These are phyloP conservation scores for Talaromyces liani DNA, from an alignment of 495 filamentous ascomycete species.

Conservation along the genomic window DNA sequence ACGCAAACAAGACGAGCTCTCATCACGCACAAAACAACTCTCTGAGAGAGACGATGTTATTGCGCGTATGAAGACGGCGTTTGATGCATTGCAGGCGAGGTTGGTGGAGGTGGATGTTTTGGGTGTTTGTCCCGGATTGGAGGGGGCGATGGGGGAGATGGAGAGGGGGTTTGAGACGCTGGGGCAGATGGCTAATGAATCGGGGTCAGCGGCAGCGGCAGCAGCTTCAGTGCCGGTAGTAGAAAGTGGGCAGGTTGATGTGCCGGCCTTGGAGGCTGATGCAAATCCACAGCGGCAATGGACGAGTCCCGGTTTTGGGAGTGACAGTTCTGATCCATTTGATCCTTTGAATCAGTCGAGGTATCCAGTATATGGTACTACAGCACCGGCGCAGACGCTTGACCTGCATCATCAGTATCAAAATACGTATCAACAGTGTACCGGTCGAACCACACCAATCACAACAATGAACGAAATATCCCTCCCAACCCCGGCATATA, in stretches of 20 bases:
- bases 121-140: not conserved
- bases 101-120: not conserved
- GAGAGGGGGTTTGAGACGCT: not conserved
- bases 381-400: not conserved
- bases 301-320: not conserved
- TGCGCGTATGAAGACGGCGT: not conserved
- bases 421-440: not conserved
- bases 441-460: not conserved
- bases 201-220: not conserved
- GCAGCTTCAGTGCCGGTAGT: not conserved
- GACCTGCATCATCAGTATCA: not conserved
- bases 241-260: not conserved
- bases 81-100: not conserved
- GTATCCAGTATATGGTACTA: not conserved
- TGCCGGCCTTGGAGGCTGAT: not conserved
- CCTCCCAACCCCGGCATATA: not conserved
- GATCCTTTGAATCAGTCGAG: not conserved
- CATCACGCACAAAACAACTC: not conserved
- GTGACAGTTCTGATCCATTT: not conserved
- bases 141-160: not conserved
- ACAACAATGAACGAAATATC: not conserved
- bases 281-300: not conserved
- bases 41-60: not conserved
- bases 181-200: not conserved
- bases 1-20: slow-evolving; percentile 43